Evolutionary conservation across 2,329 filamentous ascomycete genomes (phyloP).

Genomic region (Ophiocordyceps camponoti-leonardi): DNA sequence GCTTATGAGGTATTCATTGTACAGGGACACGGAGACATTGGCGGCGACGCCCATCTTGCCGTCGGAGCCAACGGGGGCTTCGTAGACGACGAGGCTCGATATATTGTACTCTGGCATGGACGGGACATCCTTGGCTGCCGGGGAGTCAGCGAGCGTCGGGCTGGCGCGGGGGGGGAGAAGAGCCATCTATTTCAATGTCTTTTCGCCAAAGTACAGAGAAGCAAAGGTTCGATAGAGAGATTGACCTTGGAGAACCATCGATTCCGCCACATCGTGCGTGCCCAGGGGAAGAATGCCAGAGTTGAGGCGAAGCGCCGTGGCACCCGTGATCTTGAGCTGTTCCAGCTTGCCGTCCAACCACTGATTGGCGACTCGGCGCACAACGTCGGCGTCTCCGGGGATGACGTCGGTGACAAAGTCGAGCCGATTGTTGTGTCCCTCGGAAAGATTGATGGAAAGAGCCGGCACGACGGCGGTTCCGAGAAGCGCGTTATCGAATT

Average conservation of each 20-base stretch:
- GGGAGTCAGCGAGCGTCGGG: conserved; percentile 12
- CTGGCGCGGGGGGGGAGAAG: too few relatives aligned
- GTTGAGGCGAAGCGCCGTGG: conserved; percentile 55
- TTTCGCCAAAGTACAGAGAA: conserved; percentile 43
- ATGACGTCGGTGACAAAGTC: conserved; percentile 64
- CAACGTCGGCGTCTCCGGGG: conserved; percentile 59
- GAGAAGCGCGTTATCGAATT: conserved; percentile 61
- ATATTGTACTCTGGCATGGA: conserved; percentile 69
- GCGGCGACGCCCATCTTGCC: conserved; percentile 55
- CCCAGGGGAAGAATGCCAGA: conserved; percentile 69
- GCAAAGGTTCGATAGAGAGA: conserved; percentile 48
- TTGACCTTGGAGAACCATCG: conserved; percentile 70
- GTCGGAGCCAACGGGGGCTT: conserved; percentile 35
- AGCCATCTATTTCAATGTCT: conserved; percentile 19
- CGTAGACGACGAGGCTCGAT: conserved; percentile 60
- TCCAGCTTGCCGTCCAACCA: conserved; percentile 70
- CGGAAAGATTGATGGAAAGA: conserved; percentile 57
- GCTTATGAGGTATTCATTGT: conserved; percentile 64
- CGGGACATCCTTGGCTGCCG: conserved; percentile 52
- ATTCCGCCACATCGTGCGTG: conserved; percentile 56
- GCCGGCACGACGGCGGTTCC: conserved; percentile 64
- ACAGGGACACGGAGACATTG: conserved; percentile 54
- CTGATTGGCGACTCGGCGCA: conserved; percentile 69
- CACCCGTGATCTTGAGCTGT: conserved; percentile 53
- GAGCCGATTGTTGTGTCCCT: conserved; percentile 59